phyloP scores from a whole-genome alignment of 1,284 basidiomycete genomes.

The Ceratobasidium sp. region DNA sequence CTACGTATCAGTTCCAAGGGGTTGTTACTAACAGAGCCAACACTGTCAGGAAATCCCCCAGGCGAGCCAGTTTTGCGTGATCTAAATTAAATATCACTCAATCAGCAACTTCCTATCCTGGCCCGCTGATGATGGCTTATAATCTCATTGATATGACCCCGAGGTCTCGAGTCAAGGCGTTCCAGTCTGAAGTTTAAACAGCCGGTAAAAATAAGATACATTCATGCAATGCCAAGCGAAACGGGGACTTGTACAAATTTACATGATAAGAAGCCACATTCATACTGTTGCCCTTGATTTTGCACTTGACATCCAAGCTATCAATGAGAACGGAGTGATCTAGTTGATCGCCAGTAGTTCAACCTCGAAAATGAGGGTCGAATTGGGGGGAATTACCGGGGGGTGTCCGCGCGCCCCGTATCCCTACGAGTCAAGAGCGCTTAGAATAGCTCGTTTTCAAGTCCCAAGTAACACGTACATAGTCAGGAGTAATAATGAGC shows the following conservation, averaged over 20 bases:
- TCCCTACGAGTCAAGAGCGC: constrained; percentile 34
- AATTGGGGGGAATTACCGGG: constrained; percentile 49
- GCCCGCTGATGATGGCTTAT: too few relatives aligned
- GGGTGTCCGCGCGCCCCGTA: constrained; percentile 48
- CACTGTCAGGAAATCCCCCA: too few relatives aligned
- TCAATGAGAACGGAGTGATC: not conserved
- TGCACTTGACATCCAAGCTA: not conserved
- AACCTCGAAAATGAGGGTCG: constrained; percentile 52
- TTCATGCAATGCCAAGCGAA: not conserved
- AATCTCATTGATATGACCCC: too few relatives aligned
- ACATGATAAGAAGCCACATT: not conserved
- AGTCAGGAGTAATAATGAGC: constrained; percentile 74
- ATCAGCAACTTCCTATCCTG: too few relatives aligned
- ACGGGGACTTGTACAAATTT: not conserved
- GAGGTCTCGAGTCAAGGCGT: too few relatives aligned
- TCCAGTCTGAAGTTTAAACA: too few relatives aligned
- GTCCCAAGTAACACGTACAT: constrained; percentile 60
- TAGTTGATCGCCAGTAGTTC: constrained; percentile 49
- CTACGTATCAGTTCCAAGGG: too few relatives aligned
- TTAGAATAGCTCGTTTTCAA: not conserved
- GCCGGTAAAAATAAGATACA: not conserved
- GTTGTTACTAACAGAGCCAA: too few relatives aligned
- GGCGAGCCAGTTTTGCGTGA: too few relatives aligned
- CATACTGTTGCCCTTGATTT: not conserved
- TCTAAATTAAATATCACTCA: too few relatives aligned